Percentiles rank a stretch among this genome's conserved stretches.
Evolutionary conservation across 108 stramenopile genomes (phyloP).

Genomic region (Seminavis robusta): DNA sequence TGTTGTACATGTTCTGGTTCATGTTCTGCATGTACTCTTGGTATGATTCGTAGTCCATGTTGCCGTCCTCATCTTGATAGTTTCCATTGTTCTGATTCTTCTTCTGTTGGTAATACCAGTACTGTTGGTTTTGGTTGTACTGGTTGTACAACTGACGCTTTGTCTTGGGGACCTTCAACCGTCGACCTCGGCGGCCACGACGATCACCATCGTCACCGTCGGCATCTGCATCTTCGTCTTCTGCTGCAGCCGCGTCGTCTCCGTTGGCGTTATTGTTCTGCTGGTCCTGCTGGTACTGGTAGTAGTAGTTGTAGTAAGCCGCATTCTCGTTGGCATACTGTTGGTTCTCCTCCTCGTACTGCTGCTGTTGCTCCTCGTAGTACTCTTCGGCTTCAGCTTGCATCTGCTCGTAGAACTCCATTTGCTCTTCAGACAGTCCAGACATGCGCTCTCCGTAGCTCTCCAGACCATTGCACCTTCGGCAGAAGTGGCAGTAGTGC

Average conservation of each 20-base stretch:
- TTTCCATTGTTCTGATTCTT: background rate
- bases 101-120: background rate
- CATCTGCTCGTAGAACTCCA: background rate
- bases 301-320: slow-evolving; percentile 13
- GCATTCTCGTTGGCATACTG: background rate
- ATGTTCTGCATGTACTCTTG: background rate
- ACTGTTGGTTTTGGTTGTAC: background rate
- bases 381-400: slow-evolving; percentile 8
- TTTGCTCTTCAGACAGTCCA: no score
- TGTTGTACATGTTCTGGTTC: background rate
- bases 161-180: background rate
- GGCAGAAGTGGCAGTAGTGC: slow-evolving; percentile 71
- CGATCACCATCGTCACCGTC: background rate
- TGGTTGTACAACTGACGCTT: background rate
- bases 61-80: slow-evolving; percentile 9
- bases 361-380: slow-evolving; percentile 12
- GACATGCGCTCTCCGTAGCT: no score
- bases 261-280: background rate
- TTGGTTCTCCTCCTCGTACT: slow-evolving; percentile 8
- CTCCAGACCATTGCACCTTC: slow-evolving; percentile 39
- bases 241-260: no score
- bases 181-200: background rate
- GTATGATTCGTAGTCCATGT: slow-evolving; percentile 9
- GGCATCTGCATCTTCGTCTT: background rate
- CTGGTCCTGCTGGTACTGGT: background rate